A percentile compares a stretch with the other conserved stretches of the same genome.
Conservation (phyloP, 495 filamentous ascomycete genomes). For the Neurospora terricola region DNA sequence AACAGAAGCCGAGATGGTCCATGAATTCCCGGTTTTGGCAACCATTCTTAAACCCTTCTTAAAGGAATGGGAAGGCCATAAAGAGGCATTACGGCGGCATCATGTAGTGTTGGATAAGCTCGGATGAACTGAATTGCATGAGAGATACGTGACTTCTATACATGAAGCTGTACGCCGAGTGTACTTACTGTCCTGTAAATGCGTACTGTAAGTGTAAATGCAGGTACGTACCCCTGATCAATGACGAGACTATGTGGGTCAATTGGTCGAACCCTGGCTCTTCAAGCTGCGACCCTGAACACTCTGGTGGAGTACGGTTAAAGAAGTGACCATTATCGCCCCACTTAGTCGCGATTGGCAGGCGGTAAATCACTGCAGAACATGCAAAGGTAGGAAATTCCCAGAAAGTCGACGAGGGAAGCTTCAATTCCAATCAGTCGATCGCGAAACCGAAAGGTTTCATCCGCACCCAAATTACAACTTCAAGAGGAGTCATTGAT, state of each 20-base stretch:
- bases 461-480: neutral
- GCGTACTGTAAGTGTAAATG: neutral
- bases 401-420: constrained; percentile 2
- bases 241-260: neutral
- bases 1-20: neutral
- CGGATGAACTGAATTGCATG: neutral
- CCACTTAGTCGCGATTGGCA: constrained; percentile 10
- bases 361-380: constrained; percentile 18
- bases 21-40: neutral
- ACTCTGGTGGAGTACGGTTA: neutral
- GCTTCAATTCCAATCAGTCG: neutral
- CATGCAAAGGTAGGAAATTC: constrained; percentile 6
- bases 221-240: neutral
- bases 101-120: neutral
- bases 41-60: no score
- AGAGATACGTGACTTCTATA: neutral
- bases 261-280: neutral
- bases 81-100: neutral
- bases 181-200: neutral
- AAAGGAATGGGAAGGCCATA: neutral
- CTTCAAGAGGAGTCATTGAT: neutral
- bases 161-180: neutral
- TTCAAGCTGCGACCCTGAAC: neutral
- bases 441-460: neutral
- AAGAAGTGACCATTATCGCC: constrained; percentile 4